Evolutionary conservation across 2,329 filamentous ascomycete species (phyloP), one percentile per base, ranked within the genome.

Genomic region (Thelonectria olida): DNA sequence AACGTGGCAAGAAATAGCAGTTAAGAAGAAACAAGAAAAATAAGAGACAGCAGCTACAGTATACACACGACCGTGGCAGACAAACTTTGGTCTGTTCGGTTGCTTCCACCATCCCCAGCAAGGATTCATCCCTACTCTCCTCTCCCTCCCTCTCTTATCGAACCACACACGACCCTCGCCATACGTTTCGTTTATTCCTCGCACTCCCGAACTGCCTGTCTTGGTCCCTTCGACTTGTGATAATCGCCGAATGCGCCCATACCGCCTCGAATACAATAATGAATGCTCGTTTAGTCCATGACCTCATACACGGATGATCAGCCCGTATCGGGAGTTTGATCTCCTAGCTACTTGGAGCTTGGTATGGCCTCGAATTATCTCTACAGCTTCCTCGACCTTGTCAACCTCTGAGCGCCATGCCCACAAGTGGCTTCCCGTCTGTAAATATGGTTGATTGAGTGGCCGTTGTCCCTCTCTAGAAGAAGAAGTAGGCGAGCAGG

Each of bases 401-500:
- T 41, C 39, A 55, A 20, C 22, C 45, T 36, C 25, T 27, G 31
- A 51, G 51, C 31, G 22, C 13, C 22, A 20, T 34, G 39, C 58
- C 51, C 23, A 34, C 27, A 20, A 34, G 41, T 41, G 39, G 31
- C n/a, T 38, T 17, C 52, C 17, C 22, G 22, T 20, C 47, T 47
- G 38, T 12, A 54, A 52, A 45, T 39, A 41, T 19, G 45, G 44
- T 55, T 51, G 22, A 25, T 52, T 61, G 23, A 15, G 41, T 39
- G 23, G 19, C 22, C 28, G 20, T 38, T 52, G 7, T 50, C 42
- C 61, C 55, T 59, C 22, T 56, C 84, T 89, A 99, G 80, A 99
- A 99, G 83, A 99, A 93, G 78, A 98, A 88, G 80, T 97, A 99
- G 56, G 93, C 96, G 70, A 98, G 86, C 74, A 99, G 80, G 82